Base-by-base conservation (phyloP, 257 asterid species). In the Solanum pimpinellifolium region DNA sequence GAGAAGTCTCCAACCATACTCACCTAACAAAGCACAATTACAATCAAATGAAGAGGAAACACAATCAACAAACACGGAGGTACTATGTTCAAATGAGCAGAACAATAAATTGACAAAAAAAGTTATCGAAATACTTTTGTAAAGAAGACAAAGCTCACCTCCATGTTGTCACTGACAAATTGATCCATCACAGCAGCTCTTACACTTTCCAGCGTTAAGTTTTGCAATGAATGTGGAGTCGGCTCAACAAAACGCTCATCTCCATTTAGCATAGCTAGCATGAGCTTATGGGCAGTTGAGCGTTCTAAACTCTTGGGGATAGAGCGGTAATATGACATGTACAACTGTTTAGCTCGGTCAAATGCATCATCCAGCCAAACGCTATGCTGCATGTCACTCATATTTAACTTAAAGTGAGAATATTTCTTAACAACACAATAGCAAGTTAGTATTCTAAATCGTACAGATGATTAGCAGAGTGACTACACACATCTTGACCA, bases 241-340 rank as follows among this genome's bases (percentile, higher is more conserved):
- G 99, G 99, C 94, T 97, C 99, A 52, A 95, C 98, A 89, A 97
- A 97, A 77, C 99, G 96, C 89, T 96, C 99, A 90, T 97, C 99
- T 85, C 99, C 98, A 90, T 92, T 94, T 77, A 96, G 95, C 99
- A 97, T 97, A 29, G 99, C 99, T 70, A 92, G 87, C 98, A 97
- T 96, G 93, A 97, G 99, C 90, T 95, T 97, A 92, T 97, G 99
- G 75, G 99, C 99, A 86, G 99, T 97, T 21, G 99, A 96, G 66
- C 99, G 98, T 93, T 97, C 99, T 87, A 97, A 92, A 92, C 99
- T 96, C 93, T 97, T 97, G 11, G 98, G 99, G 70, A 97, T 97
- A 39, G 99, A 96, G 46, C 98, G 99, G 86, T 93, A 97, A 91
- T 94, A 96, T 66, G 99, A 97, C 89, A 96, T 90, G 93, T 97